Base-by-base conservation (phyloP, 23 red algal genomes). In the Gracilaria gracilis region DNA sequence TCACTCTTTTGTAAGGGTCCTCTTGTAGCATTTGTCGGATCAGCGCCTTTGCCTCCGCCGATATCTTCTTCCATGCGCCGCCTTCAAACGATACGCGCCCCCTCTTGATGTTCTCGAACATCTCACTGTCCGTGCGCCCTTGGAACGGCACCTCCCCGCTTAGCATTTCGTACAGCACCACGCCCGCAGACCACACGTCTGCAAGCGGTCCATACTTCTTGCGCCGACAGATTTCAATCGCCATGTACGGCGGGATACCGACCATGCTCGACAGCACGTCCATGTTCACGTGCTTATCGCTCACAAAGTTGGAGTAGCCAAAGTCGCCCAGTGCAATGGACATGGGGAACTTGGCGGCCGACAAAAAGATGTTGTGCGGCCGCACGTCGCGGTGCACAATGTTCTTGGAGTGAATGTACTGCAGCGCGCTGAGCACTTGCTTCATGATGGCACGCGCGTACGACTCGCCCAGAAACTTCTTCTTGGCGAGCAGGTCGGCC, bases 171-270 rank as follows among this genome's bases (percentile, higher is more conserved):
- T 99, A 96, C 61, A 99, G 61, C 19, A 99, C 75, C 17, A 99
- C 93, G n/a, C 97, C 97, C 23, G 76, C 85, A 16, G 87, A 89
- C 97, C 97, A 99, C 57, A 99, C 72, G 64, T 99, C 97, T 15
- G 90, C 93, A n/a, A 91, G 62, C n/a, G 91, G 94, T 35, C 97
- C 94, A 73, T 99, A 91, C 62, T 90, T 90, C 28, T 87, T 54
- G 34, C 86, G 53, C 57, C 86, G 90, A 34, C 88, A 61, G 40
- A 99, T 94, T 67, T 99, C 97, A 35, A 95, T 84, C 11, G 94
- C 89, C 46, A 96, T 95, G 87, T 99, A 99, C 1, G 89, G 81
- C 42, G 91, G 90, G 31, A 93, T 93, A 38, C 97, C 97, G 13
- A 94, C 73, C 55, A 81, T 77, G 28, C 36, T 59, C 14, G 48